Evolutionary conservation across 169 alveolate genomes (phyloP), one percentile per base, ranked within the genome.

Genomic region (Plasmodium coatneyi): DNA sequence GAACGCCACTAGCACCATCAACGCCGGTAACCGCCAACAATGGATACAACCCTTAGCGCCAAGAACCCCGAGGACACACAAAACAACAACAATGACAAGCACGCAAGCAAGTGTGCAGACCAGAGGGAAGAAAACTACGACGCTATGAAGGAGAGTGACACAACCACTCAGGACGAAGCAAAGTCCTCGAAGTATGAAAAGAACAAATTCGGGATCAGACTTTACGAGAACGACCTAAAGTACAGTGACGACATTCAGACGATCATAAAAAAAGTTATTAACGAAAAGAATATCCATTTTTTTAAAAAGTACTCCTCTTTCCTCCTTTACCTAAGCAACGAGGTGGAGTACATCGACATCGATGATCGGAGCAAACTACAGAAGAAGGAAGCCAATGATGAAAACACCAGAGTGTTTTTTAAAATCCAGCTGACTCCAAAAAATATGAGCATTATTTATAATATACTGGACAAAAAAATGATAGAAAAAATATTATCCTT

Each of bases 391-490:
- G 80, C 80, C n/a, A 87, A 56, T 56, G 74, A 87, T 12, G 56
- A 87, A 34, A 78, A 78, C 70, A 87, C 79, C 46, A 87, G 54
- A 30, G 81, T 76, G 7, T 87, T 87, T 87, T 87, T 87, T 87
- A 87, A 87, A 78, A 87, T 87, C 19, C 86, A 87, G 71, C 30
- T 87, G 4, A 19, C 36, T 25, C 89, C 86, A 34, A 71, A 76
- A n/a, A 54, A 87, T 30, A 87, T 87, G 83, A 56, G 89, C 41
- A 87, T 87, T 71, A 78, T 87, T 78, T 87, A 87, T 71, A 87
- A 87, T 30, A 60, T 87, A 22, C 36, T 87, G 28, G 82, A 78
- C 43, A 78, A 32, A 60, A 76, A 49, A n/a, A 41, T 79, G 54
- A 87, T 87, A 36, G 89, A 87, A 87, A 87, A 87, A 87, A 76